Evolutionary conservation across 1,284 basidiomycete species (phyloP).

Genomic region (Lignosus rhinocerotis): DNA sequence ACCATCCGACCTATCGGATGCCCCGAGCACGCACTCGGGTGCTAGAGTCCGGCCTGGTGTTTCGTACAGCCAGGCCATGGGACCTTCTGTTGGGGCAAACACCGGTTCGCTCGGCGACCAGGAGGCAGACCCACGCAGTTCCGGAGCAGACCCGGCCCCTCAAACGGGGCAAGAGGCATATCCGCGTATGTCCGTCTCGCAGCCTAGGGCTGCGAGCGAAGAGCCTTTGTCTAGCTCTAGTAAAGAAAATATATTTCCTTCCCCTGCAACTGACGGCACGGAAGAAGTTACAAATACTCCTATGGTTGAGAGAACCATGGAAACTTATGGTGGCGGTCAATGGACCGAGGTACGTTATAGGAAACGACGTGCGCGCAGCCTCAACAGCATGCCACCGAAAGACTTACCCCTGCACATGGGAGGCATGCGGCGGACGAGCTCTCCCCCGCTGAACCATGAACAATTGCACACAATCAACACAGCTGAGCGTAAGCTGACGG

Average conservation of each 20-base stretch:
- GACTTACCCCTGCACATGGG: not conserved
- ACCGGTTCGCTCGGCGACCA: not conserved
- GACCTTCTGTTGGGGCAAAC: not conserved
- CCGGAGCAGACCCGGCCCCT: not conserved
- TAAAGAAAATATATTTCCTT: not conserved
- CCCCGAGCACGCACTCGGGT: not conserved
- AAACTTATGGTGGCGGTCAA: not conserved
- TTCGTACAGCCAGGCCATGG: not conserved
- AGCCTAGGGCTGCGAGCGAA: not conserved
- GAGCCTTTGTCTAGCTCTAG: not conserved
- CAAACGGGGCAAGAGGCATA: not conserved
- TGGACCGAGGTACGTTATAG: slow-evolving; percentile 1
- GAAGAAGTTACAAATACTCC: not conserved
- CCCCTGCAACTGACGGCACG: not conserved
- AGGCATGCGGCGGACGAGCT: not conserved
- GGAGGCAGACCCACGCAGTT: not conserved
- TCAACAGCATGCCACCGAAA: not conserved
- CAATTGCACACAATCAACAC: not conserved
- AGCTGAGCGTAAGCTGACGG: not conserved
- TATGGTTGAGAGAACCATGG: not conserved
- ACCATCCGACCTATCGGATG: not conserved
- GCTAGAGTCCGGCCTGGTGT: not conserved
- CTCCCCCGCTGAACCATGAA: not conserved
- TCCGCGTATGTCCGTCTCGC: not conserved
- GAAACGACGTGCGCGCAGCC: not conserved